Percentiles rank a stretch among this genome's conserved stretches.
Evolutionary conservation across 2,329 filamentous ascomycete genomes (phyloP).

Genomic region (Clonostachys rhizophaga): DNA sequence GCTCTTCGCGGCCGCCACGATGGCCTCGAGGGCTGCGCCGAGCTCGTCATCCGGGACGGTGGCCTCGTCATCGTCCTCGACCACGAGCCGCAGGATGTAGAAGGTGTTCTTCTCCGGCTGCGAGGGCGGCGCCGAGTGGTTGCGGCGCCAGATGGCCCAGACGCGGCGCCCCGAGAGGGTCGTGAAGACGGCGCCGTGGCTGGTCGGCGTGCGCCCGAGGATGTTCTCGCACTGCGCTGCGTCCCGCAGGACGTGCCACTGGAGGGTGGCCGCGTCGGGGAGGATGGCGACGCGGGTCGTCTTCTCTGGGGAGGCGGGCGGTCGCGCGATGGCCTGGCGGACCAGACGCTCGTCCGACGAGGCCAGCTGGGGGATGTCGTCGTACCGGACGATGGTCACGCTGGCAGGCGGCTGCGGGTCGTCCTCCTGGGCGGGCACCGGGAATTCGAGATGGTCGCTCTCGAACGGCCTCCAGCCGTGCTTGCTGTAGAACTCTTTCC

Average conservation of each 20-base stretch:
- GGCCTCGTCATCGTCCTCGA: constrained; percentile 47
- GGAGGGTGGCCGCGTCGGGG: constrained; percentile 19
- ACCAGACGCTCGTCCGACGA: constrained; percentile 55
- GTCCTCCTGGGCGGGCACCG: constrained; percentile 10
- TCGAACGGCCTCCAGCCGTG: constrained; percentile 73
- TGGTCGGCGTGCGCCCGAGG: constrained; percentile 46
- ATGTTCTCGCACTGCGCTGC: constrained; percentile 68
- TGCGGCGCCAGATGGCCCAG: constrained; percentile 71
- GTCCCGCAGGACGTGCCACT: constrained; percentile 71
- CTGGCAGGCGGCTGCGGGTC: constrained; percentile 15
- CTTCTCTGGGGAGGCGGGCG: not conserved
- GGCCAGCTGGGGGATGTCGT: constrained; percentile 59
- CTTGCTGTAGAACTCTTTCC: constrained; percentile 73
- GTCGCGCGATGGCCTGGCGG: constrained; percentile 24
- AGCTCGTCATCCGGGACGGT: constrained; percentile 33
- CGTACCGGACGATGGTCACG: constrained; percentile 44
- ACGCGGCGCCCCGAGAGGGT: constrained; percentile 47
- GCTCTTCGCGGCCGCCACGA: constrained; percentile 62
- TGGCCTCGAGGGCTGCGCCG: constrained; percentile 48
- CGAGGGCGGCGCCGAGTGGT: constrained; percentile 51
- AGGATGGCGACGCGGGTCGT: constrained; percentile 11
- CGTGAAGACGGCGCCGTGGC: constrained; percentile 68
- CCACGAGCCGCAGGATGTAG: constrained; percentile 63
- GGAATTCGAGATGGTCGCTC: constrained; percentile 67
- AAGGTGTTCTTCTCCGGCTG: constrained; percentile 59